Conservation (phyloP, 495 filamentous ascomycete species). For the Entonaema liquescens region DNA sequence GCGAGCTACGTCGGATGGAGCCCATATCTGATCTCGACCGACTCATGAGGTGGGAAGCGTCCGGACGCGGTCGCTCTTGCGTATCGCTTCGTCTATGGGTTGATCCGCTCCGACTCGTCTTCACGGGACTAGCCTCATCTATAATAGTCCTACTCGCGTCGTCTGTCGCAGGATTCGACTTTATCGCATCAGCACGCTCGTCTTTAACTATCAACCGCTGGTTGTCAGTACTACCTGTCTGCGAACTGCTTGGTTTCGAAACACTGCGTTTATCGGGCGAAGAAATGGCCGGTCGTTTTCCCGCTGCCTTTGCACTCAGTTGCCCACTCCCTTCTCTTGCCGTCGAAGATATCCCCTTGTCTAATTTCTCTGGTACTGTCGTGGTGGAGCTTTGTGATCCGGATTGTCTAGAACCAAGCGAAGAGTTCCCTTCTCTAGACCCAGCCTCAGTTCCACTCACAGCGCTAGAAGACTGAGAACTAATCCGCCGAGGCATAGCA, state of each 20-base stretch:
- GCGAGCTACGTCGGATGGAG: conserved; percentile 27
- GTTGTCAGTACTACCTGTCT: conserved; percentile 2
- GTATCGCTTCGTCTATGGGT: conserved; percentile 35
- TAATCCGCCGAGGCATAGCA: conserved; percentile 49
- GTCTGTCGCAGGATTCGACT: conserved; percentile 20
- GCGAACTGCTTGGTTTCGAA: conserved; percentile 23
- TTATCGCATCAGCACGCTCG: background rate
- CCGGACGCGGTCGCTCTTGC: conserved; percentile 30
- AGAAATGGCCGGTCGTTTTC: conserved; percentile 46
- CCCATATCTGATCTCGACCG: conserved; percentile 46
- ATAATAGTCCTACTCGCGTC: background rate
- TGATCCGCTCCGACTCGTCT: conserved; percentile 20
- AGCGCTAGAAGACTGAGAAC: conserved; percentile 53
- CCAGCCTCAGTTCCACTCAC: conserved; percentile 34
- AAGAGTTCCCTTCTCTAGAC: conserved; percentile 37
- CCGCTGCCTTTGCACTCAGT: conserved; percentile 50
- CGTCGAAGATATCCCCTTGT: conserved; percentile 11
- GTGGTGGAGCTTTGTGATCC: conserved; percentile 31
- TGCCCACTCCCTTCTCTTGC: conserved; percentile 11
- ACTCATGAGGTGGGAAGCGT: conserved; percentile 39
- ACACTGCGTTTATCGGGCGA: conserved; percentile 19
- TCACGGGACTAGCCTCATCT: conserved; percentile 10
- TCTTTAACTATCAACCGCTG: background rate
- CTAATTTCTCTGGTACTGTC: conserved; percentile 28
- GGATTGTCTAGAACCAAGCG: conserved; percentile 32